Evolutionary conservation across 139 green algal species (phyloP).

Genomic region (Chlorella vulgaris): DNA sequence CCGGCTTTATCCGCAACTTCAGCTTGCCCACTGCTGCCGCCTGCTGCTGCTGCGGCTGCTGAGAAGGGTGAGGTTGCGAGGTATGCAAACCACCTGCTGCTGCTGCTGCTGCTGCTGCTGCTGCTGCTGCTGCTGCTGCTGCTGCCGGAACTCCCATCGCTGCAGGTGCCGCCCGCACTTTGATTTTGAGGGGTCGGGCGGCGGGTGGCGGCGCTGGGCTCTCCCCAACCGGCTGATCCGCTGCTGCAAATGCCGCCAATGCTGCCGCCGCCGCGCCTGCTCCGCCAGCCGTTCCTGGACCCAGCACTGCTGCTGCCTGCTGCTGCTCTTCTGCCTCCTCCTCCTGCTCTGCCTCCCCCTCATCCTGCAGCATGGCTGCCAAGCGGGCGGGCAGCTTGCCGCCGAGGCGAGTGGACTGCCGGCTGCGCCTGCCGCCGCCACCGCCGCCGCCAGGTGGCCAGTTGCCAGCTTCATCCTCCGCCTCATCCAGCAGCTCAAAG

Average conservation of each 20-base stretch:
- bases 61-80: background rate
- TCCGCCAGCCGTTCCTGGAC: too few relatives aligned
- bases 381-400: slow-evolving; percentile 19
- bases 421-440: slow-evolving; percentile 1
- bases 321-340: background rate
- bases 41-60: background rate
- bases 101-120: slow-evolving; percentile 16
- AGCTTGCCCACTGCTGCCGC: background rate
- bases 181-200: too few relatives aligned
- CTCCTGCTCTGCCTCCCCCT: slow-evolving; percentile 2
- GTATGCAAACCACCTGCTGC: background rate
- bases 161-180: too few relatives aligned
- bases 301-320: background rate
- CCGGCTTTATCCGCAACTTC: slow-evolving; percentile 13
- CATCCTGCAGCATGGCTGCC: slow-evolving; percentile 32
- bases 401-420: slow-evolving; percentile 10
- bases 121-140: background rate
- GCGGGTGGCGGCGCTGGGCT: too few relatives aligned
- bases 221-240: too few relatives aligned
- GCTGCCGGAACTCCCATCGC: background rate
- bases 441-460: background rate
- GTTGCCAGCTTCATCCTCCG: background rate
- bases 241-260: slow-evolving; percentile 9
- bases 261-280: background rate
- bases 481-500: background rate